Base-by-base conservation (phyloP, 495 filamentous ascomycete species). In the Talaromyces wortmannii region DNA sequence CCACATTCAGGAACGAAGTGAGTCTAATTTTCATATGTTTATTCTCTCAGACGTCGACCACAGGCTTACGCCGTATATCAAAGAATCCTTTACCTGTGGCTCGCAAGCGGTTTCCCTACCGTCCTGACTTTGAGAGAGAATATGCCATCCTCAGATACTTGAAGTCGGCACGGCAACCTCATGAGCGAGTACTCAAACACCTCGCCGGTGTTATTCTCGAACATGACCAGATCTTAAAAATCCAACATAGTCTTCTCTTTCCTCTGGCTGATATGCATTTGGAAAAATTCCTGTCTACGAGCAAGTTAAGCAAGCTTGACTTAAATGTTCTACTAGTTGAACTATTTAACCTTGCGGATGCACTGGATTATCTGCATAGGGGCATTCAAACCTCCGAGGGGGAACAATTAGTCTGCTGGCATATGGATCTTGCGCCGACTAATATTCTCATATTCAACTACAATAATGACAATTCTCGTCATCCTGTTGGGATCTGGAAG, bases 401-500 rank as follows among this genome's bases (percentile, higher is more conserved):
- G 6, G 15, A 53, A 51, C 43, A 55, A 4, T 13, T 49, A 15
- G 57, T 59, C 12, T 65, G 59, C 32, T 59, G 60, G 15, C 74
- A 77, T 57, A 65, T 71, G 8, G 74, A 77, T 53, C 61, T 77
- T 40, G 76, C 75, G 49, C 73, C 73, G 2, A 66, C 71, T n/a
- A 77, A 76, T 48, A 59, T 77, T 23, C 67, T 77, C 0, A 61
- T 77, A 3, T 59, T 50, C 23, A 50, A 60, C 33, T 50, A 49
- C 1, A 31, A 56, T 31, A 6, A 36, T 36, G 33, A 12, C 6
- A 36, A 36, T 36, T 36, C 6, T 12, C 33, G 12, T 36, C 36
- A 50, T 7, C 45, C 53, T 4, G 53, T 47, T 11, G 63, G 63
- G 15, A 61, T 43, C 49, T 70, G 63, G 65, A 67, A 63, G 53